phyloP scores from a whole-genome alignment of 2,329 filamentous ascomycete species.

The Metarhizium brunneum region DNA sequence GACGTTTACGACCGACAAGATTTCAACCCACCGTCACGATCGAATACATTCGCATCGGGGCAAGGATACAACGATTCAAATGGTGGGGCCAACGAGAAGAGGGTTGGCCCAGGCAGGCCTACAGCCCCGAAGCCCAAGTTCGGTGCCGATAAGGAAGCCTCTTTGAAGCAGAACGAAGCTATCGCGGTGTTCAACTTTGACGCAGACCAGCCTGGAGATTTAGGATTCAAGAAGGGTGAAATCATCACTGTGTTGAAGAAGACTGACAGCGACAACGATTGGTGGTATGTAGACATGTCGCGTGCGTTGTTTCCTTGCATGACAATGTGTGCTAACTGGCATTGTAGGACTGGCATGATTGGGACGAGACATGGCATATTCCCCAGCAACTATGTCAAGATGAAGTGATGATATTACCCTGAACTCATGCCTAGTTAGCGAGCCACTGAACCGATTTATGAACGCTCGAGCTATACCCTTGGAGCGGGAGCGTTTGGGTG shows the following conservation, averaged over 20 bases:
- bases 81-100: slow-evolving; percentile 23
- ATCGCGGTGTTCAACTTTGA: slow-evolving; percentile 92
- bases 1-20: slow-evolving; percentile 59
- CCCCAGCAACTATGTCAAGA: slow-evolving; percentile 70
- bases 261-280: slow-evolving; percentile 89
- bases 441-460: not conserved
- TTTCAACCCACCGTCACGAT: slow-evolving; percentile 33
- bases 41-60: slow-evolving; percentile 39
- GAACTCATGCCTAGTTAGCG: not conserved
- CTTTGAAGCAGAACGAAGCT: slow-evolving; percentile 66
- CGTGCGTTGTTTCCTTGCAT: not conserved
- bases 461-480: not conserved
- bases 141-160: slow-evolving; percentile 38
- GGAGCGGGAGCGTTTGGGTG: not conserved
- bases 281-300: slow-evolving; percentile 57
- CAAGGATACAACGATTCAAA: slow-evolving; percentile 40
- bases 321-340: not conserved
- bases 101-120: slow-evolving; percentile 62
- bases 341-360: slow-evolving; percentile 71
- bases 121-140: slow-evolving; percentile 87
- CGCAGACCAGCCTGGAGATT: slow-evolving; percentile 81
- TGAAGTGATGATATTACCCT: slow-evolving; percentile 36
- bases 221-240: slow-evolving; percentile 96
- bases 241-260: slow-evolving; percentile 90
- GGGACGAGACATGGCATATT: slow-evolving; percentile 84